Conservation (phyloP, 768 basidiomycete species). For the Candolleomyces aberdarensis region DNA sequence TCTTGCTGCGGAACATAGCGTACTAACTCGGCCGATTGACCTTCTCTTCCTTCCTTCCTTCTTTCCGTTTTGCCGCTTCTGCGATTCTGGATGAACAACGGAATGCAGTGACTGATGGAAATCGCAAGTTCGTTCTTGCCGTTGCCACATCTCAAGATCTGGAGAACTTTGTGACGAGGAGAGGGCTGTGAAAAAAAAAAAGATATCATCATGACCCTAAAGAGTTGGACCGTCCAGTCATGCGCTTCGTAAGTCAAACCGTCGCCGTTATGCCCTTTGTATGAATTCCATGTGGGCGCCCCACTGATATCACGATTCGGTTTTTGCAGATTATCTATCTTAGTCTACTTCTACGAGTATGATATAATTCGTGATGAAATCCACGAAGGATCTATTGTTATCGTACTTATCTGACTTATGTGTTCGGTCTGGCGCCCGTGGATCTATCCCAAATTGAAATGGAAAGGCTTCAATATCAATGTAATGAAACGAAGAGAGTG, state of each 20-base stretch:
- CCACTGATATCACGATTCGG: background rate
- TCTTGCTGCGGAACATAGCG: too few species aligned
- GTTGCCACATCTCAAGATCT: conserved; percentile 78
- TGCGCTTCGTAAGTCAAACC: background rate
- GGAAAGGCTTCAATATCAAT: too few species aligned
- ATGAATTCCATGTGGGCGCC: background rate
- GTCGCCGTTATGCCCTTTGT: background rate
- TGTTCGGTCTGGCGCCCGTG: too few species aligned
- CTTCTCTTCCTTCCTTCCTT: too few species aligned
- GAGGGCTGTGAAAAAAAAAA: conserved; percentile 34
- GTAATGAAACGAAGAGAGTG: too few species aligned
- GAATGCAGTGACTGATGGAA: conserved; percentile 71
- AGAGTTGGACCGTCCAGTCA: background rate
- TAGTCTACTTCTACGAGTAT: background rate
- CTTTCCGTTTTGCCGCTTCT: too few species aligned
- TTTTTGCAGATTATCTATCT: background rate
- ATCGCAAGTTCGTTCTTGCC: conserved; percentile 79
- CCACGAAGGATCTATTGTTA: background rate
- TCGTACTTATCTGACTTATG: background rate
- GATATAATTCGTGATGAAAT: too few species aligned
- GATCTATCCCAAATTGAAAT: too few species aligned
- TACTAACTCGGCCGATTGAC: background rate
- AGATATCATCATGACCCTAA: background rate
- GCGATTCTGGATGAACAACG: background rate
- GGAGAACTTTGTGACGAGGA: conserved; percentile 54